These are phyloP conservation scores for Termitomyces sp. DNA, from an alignment of 768 basidiomycete species.

Conservation along the genomic window DNA sequence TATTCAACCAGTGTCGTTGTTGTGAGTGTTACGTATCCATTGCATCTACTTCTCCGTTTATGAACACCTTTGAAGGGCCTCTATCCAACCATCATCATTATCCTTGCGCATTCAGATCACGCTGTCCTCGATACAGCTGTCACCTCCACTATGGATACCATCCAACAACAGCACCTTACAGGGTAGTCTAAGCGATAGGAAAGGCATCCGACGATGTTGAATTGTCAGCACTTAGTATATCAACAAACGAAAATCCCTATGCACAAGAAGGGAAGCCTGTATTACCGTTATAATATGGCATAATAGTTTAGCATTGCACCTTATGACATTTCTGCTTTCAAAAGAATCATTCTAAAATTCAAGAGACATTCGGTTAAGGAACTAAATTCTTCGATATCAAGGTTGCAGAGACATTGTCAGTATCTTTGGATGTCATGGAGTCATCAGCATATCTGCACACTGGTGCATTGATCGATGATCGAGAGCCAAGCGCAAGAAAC, in stretches of 20 bases:
- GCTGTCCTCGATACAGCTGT: constrained; percentile 6
- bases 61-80: constrained; percentile 2
- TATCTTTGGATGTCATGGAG: too few relatives aligned
- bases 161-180: background rate
- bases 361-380: background rate
- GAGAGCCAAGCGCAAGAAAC: too few relatives aligned
- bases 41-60: background rate
- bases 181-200: background rate
- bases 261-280: background rate
- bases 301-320: background rate
- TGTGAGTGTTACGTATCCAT: background rate
- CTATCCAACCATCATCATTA: constrained; percentile 7
- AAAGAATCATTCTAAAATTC: background rate
- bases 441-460: too few relatives aligned
- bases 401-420: too few relatives aligned
- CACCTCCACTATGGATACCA: constrained; percentile 3
- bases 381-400: too few relatives aligned
- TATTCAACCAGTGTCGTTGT: constrained; percentile 9
- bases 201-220: background rate
- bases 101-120: constrained; percentile 6
- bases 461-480: too few relatives aligned
- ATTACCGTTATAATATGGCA: background rate
- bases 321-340: background rate
- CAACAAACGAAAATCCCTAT: background rate
- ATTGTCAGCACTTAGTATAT: background rate